Base-by-base conservation (phyloP, 129 eudicot genomes). In the Solidago caesia region DNA sequence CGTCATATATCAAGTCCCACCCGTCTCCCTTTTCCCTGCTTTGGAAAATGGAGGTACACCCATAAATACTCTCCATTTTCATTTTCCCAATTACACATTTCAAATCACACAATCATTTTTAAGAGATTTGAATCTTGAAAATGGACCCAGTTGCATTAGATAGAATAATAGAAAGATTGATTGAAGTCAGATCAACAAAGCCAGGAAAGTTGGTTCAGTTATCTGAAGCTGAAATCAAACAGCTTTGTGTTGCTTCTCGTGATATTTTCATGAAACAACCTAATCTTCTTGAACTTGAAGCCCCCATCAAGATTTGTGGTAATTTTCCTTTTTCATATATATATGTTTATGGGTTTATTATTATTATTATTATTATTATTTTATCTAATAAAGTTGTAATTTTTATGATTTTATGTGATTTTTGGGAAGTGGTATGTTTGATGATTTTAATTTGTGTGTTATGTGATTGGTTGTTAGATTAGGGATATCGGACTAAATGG, bases 221-320 rank as follows among this genome's bases (percentile, higher is more conserved):
- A 29, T 69, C 96, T 5, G 98, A 93, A 70, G 85, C 96, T 64
- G 98, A 93, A 85, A 93, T 93, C 84, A 91, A 91, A 70, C 98
- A 90, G 87, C 98, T 93, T 49, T 93, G 98, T 71, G 78, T 85
- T 44, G 77, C 90, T 1, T 85, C 98, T 53, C 89, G 98, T 61
- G 98, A 90, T 58, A 90, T 93, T 67, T 93, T 93, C 66, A 75
- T 80, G 58, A 83, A 74, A 6, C 98, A 93, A 70, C 96, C 98
- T 65, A 93, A 90, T 88, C 96, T 93, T 45, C 96, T 93, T 55
- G 98, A 93, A 81, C 96, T 93, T 55, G 88, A 90, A 80, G 98
- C 98, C 10, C 98, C 98, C 65, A 90, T 93, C 82, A 93, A 93
- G 90, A 93, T 90, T 90, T 92, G 98, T 45, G 98, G 98, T 92